These are phyloP conservation scores for Corynespora cassiicola DNA, from an alignment of 2,329 filamentous ascomycete genomes.

Conservation along the genomic window DNA sequence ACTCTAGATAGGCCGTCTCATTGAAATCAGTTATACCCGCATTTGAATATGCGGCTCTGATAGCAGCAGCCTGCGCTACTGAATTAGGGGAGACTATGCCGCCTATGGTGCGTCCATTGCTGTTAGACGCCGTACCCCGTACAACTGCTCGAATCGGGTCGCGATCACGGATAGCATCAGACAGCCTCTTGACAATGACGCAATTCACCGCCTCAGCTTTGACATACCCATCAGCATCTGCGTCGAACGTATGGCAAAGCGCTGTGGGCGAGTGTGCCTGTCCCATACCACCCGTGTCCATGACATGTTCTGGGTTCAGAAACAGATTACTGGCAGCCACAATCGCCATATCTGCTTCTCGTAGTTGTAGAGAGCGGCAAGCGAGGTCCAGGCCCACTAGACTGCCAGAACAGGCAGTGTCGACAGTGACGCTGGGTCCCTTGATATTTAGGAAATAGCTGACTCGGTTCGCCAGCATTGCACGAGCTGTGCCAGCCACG, in stretches of 20 bases:
- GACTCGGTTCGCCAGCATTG: constrained; percentile 44
- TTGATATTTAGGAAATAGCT: constrained; percentile 46
- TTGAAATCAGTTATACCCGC: constrained; percentile 35
- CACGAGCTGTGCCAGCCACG: constrained; percentile 23
- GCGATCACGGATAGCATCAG: constrained; percentile 27
- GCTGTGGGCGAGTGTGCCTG: constrained; percentile 18
- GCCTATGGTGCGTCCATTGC: constrained; percentile 33
- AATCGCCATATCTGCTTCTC: constrained; percentile 19
- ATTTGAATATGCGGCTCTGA: constrained; percentile 34
- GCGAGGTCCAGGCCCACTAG: constrained; percentile 37
- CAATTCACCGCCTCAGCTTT: constrained; percentile 28
- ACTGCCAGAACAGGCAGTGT: constrained; percentile 47
- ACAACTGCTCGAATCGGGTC: constrained; percentile 36
- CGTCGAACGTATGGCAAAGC: constrained; percentile 21
- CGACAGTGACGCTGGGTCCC: constrained; percentile 45
- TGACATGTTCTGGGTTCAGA: constrained; percentile 5
- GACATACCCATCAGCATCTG: constrained; percentile 20
- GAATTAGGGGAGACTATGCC: constrained; percentile 23
- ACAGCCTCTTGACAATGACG: constrained; percentile 30
- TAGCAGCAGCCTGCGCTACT: constrained; percentile 51
- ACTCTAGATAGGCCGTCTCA: constrained; percentile 40
- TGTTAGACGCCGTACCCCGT: constrained; percentile 16
- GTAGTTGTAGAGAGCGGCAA: constrained; percentile 13
- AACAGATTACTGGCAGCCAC: constrained; percentile 8
- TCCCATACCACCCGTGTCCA: constrained; percentile 4